Conservation (phyloP, 345 rosid species). For the Erodium maritimum region DNA sequence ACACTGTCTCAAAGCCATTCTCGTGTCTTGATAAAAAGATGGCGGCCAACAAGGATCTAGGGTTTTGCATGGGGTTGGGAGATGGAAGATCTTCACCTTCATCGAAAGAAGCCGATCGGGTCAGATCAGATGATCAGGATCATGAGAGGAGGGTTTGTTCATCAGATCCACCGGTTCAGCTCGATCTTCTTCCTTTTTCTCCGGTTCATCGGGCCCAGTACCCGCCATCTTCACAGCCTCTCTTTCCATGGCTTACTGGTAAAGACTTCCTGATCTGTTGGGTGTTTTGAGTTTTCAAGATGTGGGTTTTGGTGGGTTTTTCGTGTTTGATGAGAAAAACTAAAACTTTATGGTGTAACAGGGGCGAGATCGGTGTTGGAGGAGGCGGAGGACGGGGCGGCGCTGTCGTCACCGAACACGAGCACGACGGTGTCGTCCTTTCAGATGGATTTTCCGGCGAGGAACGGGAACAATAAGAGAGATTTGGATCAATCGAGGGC, state of each 20-base stretch:
- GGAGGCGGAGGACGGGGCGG: slow-evolving; percentile 3
- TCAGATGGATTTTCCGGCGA: slow-evolving; percentile 2
- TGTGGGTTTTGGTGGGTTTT: background rate
- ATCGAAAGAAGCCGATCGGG: background rate
- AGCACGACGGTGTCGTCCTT: background rate
- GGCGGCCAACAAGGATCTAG: slow-evolving; percentile 6
- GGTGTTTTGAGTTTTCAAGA: background rate
- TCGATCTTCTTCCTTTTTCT: slow-evolving; percentile 4
- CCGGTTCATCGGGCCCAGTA: too few relatives aligned
- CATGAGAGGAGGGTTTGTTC: background rate
- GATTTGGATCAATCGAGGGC: slow-evolving; percentile 29
- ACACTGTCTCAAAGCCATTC: too few relatives aligned
- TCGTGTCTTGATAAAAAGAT: too few relatives aligned
- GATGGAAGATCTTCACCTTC: background rate
- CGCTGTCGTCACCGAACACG: slow-evolving; percentile 3
- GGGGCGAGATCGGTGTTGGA: background rate
- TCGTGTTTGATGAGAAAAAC: background rate
- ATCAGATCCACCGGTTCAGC: slow-evolving; percentile 2
- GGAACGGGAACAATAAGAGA: slow-evolving; percentile 24
- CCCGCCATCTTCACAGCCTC: background rate
- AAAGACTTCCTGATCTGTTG: background rate
- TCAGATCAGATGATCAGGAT: background rate
- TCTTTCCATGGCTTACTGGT: slow-evolving; percentile 2
- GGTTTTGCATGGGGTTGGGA: slow-evolving; percentile 8
- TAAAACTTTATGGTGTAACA: background rate